Evolutionary conservation across 192 early-diverging fungal species (phyloP).

Genomic region (Diversispora epigaea): DNA sequence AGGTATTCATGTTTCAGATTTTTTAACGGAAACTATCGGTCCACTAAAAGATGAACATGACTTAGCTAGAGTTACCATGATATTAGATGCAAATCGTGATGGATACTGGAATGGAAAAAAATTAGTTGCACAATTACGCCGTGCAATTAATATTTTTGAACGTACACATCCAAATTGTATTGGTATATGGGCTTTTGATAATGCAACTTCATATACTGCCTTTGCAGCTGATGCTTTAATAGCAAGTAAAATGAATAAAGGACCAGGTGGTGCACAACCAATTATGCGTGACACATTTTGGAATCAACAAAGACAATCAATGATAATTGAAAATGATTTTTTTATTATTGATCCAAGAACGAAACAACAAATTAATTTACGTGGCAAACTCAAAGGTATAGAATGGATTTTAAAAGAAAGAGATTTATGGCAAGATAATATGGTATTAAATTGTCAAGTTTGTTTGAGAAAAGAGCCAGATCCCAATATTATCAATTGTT

Average conservation of each 20-base stretch:
- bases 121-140: neutral
- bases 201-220: neutral
- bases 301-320: too few relatives aligned
- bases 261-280: neutral
- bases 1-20: neutral
- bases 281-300: too few relatives aligned
- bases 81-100: neutral
- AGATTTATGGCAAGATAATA: constrained; percentile 5
- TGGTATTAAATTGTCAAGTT: neutral
- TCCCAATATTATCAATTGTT: neutral
- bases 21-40: neutral
- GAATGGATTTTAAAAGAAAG: constrained; percentile 2
- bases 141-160: constrained; percentile 1
- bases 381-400: neutral
- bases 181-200: too few relatives aligned
- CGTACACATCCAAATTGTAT: neutral
- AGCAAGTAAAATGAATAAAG: neutral
- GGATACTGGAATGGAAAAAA: neutral
- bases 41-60: neutral
- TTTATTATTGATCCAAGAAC: neutral
- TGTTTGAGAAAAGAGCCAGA: neutral
- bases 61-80: neutral
- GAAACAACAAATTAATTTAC: neutral
- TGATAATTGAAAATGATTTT: too few relatives aligned
- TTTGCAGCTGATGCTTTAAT: neutral